Evolutionary conservation across 2,329 filamentous ascomycete species (phyloP).

Genomic region (Fusarium virguliforme): DNA sequence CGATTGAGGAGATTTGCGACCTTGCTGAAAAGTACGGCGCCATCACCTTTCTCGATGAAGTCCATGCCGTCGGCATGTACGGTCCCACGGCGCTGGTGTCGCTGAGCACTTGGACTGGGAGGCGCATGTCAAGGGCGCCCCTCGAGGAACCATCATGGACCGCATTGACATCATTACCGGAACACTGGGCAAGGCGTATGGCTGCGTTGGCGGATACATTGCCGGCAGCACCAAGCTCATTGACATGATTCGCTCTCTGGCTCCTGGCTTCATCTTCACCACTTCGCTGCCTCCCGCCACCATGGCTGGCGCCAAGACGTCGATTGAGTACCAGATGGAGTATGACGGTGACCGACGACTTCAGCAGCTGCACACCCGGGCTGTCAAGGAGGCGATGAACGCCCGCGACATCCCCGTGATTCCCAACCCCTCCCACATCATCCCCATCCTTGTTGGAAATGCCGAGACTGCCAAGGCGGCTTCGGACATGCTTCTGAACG

Average conservation of each 20-base stretch:
- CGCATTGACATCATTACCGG: slow-evolving; percentile 98
- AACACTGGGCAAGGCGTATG: slow-evolving; percentile 97
- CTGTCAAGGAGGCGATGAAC: slow-evolving; percentile 88
- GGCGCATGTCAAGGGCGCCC: slow-evolving; percentile 81
- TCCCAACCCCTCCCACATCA: slow-evolving; percentile 96
- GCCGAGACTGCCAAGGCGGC: slow-evolving; percentile 93
- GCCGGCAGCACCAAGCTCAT: slow-evolving; percentile 89
- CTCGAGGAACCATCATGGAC: slow-evolving; percentile 91
- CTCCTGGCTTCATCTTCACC: slow-evolving; percentile 98
- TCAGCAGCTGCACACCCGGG: slow-evolving; percentile 96
- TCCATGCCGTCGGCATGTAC: slow-evolving; percentile 99
- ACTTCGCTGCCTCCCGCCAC: slow-evolving; percentile 95
- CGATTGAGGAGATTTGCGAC: slow-evolving; percentile 96
- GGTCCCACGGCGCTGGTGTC: slow-evolving; percentile 93
- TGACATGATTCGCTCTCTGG: slow-evolving; percentile 93
- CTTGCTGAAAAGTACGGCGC: slow-evolving; percentile 98
- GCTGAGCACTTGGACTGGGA: slow-evolving; percentile 98
- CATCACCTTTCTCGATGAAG: slow-evolving; percentile 97
- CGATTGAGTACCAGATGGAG: slow-evolving; percentile 93
- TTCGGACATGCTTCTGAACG: slow-evolving; percentile 90
- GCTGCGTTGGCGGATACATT: slow-evolving; percentile 98
- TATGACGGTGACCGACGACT: slow-evolving; percentile 90
- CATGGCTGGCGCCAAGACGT: slow-evolving; percentile 93
- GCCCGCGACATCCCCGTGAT: slow-evolving; percentile 94
- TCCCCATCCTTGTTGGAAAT: slow-evolving; percentile 94